Percentiles rank a stretch among this genome's conserved stretches.
Evolutionary conservation across 805 yeast species (phyloP).

Genomic region (Ogataea saltuana): DNA sequence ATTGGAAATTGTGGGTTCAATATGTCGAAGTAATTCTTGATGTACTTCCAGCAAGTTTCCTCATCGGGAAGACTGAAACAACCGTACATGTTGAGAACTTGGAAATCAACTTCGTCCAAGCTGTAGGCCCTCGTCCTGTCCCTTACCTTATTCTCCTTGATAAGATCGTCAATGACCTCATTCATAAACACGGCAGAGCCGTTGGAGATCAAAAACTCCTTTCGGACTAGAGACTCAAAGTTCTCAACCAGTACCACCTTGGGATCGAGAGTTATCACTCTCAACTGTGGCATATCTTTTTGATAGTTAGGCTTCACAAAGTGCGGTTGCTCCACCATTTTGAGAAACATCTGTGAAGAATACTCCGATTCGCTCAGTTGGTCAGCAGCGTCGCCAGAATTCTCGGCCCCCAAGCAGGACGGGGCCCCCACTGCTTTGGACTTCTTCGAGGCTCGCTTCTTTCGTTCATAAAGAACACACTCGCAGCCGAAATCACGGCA

Average conservation of each 20-base stretch:
- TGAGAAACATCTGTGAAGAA: not conserved
- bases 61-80: slow-evolving; percentile 71
- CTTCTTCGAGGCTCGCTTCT: slow-evolving; percentile 26
- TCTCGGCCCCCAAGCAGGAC: not conserved
- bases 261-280: slow-evolving; percentile 16
- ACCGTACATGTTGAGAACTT: slow-evolving; percentile 62
- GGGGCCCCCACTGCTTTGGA: slow-evolving; percentile 1
- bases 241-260: slow-evolving; percentile 13
- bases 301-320: slow-evolving; percentile 15
- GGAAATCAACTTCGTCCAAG: slow-evolving; percentile 50
- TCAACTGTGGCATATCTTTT: slow-evolving; percentile 9
- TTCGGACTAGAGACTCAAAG: slow-evolving; percentile 15
- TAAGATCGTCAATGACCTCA: slow-evolving; percentile 21
- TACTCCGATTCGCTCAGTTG: not conserved
- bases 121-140: slow-evolving; percentile 25
- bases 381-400: not conserved
- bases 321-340: slow-evolving; percentile 6
- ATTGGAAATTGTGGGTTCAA: slow-evolving; percentile 71
- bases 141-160: slow-evolving; percentile 18
- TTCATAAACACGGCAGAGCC: slow-evolving; percentile 30
- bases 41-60: slow-evolving; percentile 59
- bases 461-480: slow-evolving; percentile 57
- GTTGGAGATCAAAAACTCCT: slow-evolving; percentile 16
- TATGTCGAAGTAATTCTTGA: slow-evolving; percentile 61
- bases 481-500: slow-evolving; percentile 70